Conservation (phyloP, 306 rosid genomes). For the Cercis canadensis region DNA sequence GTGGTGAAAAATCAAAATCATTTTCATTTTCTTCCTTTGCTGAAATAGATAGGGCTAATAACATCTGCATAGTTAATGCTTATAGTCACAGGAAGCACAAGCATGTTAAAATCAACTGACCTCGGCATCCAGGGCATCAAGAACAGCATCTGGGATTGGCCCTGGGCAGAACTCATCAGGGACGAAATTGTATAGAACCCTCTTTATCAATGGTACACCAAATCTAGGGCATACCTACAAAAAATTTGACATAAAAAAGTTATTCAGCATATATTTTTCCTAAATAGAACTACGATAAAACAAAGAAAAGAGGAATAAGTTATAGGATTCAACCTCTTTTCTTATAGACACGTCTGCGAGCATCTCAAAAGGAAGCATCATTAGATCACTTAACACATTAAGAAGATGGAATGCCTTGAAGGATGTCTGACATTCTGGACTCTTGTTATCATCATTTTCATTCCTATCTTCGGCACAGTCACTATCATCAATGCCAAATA, state of each 20-base stretch:
- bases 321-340: slow-evolving; percentile 63
- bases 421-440: slow-evolving; percentile 50
- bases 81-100: slow-evolving; percentile 8
- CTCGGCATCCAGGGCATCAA: slow-evolving; percentile 67
- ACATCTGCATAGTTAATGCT: background rate
- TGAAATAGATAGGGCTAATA: background rate
- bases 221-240: slow-evolving; percentile 80
- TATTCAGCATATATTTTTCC: background rate
- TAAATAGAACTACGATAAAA: background rate
- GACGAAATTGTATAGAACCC: slow-evolving; percentile 74
- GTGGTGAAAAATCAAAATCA: background rate
- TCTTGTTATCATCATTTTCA: slow-evolving; percentile 46
- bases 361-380: slow-evolving; percentile 91
- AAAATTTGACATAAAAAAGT: background rate
- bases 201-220: slow-evolving; percentile 66
- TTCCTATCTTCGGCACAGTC: slow-evolving; percentile 51
- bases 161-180: slow-evolving; percentile 86
- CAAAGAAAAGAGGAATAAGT: background rate
- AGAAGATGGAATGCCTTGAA: slow-evolving; percentile 80
- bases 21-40: background rate
- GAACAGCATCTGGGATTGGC: slow-evolving; percentile 69
- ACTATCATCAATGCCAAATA: slow-evolving; percentile 78
- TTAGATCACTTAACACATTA: slow-evolving; percentile 80
- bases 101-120: slow-evolving; percentile 47
- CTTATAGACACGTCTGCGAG: slow-evolving; percentile 67